These are phyloP conservation scores for Capsicum rhomboideum DNA, from an alignment of 257 asterid genomes.

Conservation along the genomic window DNA sequence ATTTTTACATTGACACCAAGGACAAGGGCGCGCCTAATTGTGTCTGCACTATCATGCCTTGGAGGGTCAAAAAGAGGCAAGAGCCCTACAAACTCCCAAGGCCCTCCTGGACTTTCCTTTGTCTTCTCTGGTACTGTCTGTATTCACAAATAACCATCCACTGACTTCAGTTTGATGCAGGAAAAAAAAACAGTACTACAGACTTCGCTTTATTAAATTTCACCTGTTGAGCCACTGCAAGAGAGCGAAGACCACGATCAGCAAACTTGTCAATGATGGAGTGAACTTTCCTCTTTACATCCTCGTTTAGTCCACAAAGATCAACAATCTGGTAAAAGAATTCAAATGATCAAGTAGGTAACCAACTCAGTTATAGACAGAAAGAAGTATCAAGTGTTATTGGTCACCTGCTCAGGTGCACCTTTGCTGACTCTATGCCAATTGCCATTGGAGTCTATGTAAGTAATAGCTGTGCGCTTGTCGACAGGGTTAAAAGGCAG, in stretches of 20 bases:
- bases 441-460: slow-evolving; percentile 55
- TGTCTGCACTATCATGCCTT: slow-evolving; percentile 51
- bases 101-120: slow-evolving; percentile 45
- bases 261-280: slow-evolving; percentile 45
- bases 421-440: slow-evolving; percentile 93
- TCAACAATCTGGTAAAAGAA: slow-evolving; percentile 26
- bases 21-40: slow-evolving; percentile 39
- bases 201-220: not conserved
- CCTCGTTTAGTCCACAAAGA: slow-evolving; percentile 28
- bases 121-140: slow-evolving; percentile 43
- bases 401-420: slow-evolving; percentile 84
- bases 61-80: slow-evolving; percentile 62
- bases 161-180: not conserved
- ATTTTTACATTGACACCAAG: slow-evolving; percentile 57
- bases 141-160: not conserved
- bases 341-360: not conserved
- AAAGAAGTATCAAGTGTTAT: not conserved
- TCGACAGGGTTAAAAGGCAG: slow-evolving; percentile 89
- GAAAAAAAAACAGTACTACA: not conserved
- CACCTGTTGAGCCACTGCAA: slow-evolving; percentile 47
- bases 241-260: slow-evolving; percentile 55
- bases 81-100: slow-evolving; percentile 50
- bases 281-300: slow-evolving; percentile 25
- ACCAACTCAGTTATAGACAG: not conserved
- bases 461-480: slow-evolving; percentile 86